These are phyloP conservation scores for Phaeosphaeria sp. DNA, from an alignment of 2,329 filamentous ascomycete genomes.

Conservation along the genomic window DNA sequence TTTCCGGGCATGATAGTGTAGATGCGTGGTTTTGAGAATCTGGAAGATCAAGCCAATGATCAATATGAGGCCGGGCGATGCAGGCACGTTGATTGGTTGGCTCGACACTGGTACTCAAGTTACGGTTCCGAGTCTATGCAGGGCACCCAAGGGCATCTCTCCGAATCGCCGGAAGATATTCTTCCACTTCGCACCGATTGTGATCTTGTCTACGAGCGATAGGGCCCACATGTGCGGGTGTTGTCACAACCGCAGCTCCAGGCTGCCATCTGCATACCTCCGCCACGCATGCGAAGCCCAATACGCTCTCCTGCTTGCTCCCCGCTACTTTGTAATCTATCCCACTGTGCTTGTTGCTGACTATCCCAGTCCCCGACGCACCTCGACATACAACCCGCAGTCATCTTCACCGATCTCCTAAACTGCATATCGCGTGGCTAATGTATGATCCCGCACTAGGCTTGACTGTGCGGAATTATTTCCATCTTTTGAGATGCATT, in stretches of 20 bases:
- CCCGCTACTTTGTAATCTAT: not conserved
- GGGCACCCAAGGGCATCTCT: not conserved
- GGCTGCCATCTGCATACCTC: not conserved
- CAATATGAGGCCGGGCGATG: no score
- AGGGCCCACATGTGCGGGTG: not conserved
- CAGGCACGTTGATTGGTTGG: not conserved
- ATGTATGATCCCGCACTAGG: not conserved
- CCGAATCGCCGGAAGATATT: not conserved
- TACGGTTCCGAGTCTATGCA: no score
- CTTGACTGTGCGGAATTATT: not conserved
- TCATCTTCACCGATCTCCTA: not conserved
- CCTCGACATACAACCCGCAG: not conserved
- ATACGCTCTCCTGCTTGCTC: not conserved
- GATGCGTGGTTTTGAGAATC: no score
- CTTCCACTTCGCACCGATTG: not conserved
- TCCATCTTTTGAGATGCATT: not conserved
- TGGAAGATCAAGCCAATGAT: no score
- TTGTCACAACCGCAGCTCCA: not conserved
- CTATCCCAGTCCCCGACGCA: not conserved
- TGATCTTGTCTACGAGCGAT: not conserved
- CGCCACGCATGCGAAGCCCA: not conserved
- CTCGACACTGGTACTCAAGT: no score
- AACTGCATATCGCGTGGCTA: not conserved
- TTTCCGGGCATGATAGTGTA: no score
- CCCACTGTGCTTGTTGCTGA: not conserved